Evolutionary conservation across 2,329 filamentous ascomycete species (phyloP), one percentile per base, ranked within the genome.

Genomic region (Fusarium napiforme): DNA sequence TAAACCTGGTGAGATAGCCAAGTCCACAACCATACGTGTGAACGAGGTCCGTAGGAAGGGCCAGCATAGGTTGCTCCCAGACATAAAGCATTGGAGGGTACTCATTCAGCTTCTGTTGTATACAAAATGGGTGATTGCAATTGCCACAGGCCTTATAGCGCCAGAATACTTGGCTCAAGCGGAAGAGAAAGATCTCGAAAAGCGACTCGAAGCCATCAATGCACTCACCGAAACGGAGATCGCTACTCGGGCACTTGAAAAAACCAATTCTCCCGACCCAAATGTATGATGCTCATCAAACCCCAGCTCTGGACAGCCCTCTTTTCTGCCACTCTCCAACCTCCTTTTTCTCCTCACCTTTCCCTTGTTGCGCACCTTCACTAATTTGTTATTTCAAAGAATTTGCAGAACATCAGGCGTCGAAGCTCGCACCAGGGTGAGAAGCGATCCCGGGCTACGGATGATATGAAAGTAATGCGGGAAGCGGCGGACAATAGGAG

Each of bases 51-150:
- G 79, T 26, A 74, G 75, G 40, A 60, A 75, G 19, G 71, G 73
- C 32, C 60, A 67, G 5, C 66, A 60, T 28, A 82, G 81, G 4
- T 77, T 81, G 57, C 60, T 83, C 9, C 77, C 74, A 5, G 81
- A 84, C 60, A 74, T 76, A n/a, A 65, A 72, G 12, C 83, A 80
- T 32, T 84, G 83, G 83, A 79, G 76, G n/a, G 64, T 75, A 15
- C 76, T 84, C 1, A 53, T 70, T 23, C 70, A 72, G 18, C 58
- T 82, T 14, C 67, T 80, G 9, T 61, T n/a, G n/a, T n/a, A n/a
- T n/a, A n/a, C n/a, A 9, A 78, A 79, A 21, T 81, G 85, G 67
- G 77, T 79, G 23, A 69, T 78, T 9, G 80, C 79, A 2, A 64
- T 82, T 4, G 64, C 80, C 14, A 73, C 74, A 2, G 79, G 80